Percentiles rank a stretch among this genome's conserved stretches.
Evolutionary conservation across 2,329 filamentous ascomycete species (phyloP).

Genomic region (Fonsecaea erecta): DNA sequence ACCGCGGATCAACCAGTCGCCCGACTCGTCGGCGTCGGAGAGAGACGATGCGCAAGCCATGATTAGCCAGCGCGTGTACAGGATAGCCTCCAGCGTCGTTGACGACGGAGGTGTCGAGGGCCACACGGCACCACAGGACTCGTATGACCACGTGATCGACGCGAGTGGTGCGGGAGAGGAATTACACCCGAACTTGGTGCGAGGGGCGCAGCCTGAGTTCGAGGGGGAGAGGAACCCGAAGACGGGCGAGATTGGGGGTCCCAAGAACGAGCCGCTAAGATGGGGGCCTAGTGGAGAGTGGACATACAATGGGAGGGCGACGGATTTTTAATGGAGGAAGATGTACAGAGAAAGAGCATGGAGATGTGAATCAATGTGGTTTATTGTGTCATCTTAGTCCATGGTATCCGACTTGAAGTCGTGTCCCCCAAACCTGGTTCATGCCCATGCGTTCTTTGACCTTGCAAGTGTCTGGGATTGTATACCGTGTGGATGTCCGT

Average conservation of each 20-base stretch:
- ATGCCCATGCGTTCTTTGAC: not conserved
- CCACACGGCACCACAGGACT: conserved; percentile 1
- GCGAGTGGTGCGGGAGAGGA: conserved; percentile 66
- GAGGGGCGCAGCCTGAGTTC: conserved; percentile 87
- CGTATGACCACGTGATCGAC: conserved; percentile 51
- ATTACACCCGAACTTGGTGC: conserved; percentile 71
- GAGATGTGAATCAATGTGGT: not conserved
- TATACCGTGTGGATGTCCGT: not conserved
- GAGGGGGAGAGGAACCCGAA: conserved; percentile 88
- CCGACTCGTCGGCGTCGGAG: conserved; percentile 43
- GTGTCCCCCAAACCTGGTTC: not conserved
- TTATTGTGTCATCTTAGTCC: not conserved
- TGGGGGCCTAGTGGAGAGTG: conserved; percentile 81
- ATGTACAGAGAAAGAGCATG: not conserved
- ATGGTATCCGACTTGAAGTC: not conserved
- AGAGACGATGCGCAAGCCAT: conserved; percentile 31
- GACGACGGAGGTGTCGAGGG: not conserved
- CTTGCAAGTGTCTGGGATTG: not conserved
- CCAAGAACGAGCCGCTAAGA: conserved; percentile 92
- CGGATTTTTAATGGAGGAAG: conserved; percentile 69
- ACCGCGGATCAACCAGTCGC: conserved; percentile 58
- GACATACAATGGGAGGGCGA: conserved; percentile 94
- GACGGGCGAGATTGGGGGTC: conserved; percentile 93
- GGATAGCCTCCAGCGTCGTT: conserved; percentile 5
- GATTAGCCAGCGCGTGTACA: conserved; percentile 35